Conservation (phyloP, 1,284 basidiomycete genomes). For the Cryptococcus sp. region DNA sequence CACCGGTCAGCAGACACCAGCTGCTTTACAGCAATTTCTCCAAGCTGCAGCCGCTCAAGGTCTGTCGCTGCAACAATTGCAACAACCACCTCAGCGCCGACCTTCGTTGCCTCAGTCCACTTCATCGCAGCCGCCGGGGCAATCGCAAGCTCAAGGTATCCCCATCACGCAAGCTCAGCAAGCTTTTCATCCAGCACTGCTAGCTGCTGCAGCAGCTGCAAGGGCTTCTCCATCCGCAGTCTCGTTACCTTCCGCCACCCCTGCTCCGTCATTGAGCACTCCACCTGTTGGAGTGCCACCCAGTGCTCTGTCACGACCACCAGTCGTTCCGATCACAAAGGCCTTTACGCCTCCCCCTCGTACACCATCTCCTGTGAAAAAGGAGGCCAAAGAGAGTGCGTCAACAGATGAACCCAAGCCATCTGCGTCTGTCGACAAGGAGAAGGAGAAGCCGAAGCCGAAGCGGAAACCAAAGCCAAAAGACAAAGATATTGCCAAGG, state of each 20-base stretch:
- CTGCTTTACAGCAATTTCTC: conserved; percentile 9
- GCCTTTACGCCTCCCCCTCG: not conserved
- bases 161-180: conserved; percentile 9
- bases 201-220: conserved; percentile 3
- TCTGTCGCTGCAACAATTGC: conserved; percentile 15
- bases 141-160: conserved; percentile 11
- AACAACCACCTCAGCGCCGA: conserved; percentile 16
- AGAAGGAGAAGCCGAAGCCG: conserved; percentile 8
- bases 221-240: not conserved
- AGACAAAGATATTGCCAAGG: conserved; percentile 3
- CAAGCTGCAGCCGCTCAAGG: conserved; percentile 6
- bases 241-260: not conserved
- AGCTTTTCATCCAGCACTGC: conserved; percentile 9
- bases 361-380: conserved; percentile 1
- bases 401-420: not conserved
- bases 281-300: too few species aligned
- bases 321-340: not conserved
- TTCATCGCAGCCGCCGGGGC: not conserved
- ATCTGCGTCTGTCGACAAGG: conserved; percentile 1
- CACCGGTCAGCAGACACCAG: conserved; percentile 8
- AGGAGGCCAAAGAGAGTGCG: not conserved
- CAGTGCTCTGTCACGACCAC: not conserved
- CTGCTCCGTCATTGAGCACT: not conserved
- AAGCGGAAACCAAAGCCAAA: not conserved
- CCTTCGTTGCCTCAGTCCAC: conserved; percentile 1